Conservation (phyloP, 2,329 filamentous ascomycete genomes). For the Cordyceps farinosa region DNA sequence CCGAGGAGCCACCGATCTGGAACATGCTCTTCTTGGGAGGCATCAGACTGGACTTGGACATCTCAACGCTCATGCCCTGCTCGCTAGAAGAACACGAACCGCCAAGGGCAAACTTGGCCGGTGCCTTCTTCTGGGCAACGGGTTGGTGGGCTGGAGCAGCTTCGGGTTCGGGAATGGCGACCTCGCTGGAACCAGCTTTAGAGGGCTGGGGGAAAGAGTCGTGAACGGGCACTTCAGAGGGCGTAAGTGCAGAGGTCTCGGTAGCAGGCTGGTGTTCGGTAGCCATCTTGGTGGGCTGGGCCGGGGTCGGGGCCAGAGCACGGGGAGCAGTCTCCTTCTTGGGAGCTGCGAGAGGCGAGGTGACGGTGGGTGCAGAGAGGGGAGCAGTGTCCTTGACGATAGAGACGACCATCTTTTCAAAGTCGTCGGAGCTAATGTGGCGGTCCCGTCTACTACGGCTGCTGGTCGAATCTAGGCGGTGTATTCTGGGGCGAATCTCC, state of each 20-base stretch:
- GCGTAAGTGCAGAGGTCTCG: constrained; percentile 41
- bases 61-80: constrained; percentile 47
- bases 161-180: constrained; percentile 57
- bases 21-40: constrained; percentile 42
- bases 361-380: constrained; percentile 40
- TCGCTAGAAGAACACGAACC: constrained; percentile 73
- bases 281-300: constrained; percentile 41
- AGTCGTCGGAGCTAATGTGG: constrained; percentile 86
- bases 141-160: constrained; percentile 59
- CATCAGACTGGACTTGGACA: constrained; percentile 34
- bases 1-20: constrained; percentile 58
- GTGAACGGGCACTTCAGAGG: constrained; percentile 59
- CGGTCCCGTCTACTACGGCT: constrained; percentile 74
- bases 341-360: constrained; percentile 32
- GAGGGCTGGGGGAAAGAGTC: constrained; percentile 46
- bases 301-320: constrained; percentile 28
- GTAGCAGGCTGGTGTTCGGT: constrained; percentile 32
- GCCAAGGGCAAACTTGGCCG: constrained; percentile 67
- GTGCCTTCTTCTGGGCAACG: constrained; percentile 62
- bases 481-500: constrained; percentile 65
- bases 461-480: constrained; percentile 67
- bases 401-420: constrained; percentile 90
- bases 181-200: constrained; percentile 48
- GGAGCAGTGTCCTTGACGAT: constrained; percentile 83
- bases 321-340: constrained; percentile 44